These are phyloP conservation scores for Micromonas pusilla DNA, from an alignment of 139 green algal genomes.

Conservation along the genomic window DNA sequence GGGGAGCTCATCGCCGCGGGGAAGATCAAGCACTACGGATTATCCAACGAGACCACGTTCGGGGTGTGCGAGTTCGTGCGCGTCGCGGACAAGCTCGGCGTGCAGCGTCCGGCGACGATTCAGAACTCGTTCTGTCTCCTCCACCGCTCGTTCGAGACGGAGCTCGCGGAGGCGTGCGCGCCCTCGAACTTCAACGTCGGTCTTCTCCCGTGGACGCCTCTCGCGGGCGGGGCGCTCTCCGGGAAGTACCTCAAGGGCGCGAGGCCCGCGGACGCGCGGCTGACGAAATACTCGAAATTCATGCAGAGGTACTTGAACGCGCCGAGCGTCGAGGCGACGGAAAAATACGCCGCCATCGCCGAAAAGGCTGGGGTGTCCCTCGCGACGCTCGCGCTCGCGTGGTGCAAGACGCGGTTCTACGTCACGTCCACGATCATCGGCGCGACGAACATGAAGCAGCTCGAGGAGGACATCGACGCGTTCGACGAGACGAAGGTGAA, in stretches of 20 bases:
- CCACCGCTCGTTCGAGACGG: constrained; percentile 48
- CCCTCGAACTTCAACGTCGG: constrained; percentile 57
- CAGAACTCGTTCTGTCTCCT: constrained; percentile 70
- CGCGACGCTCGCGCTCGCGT: constrained; percentile 66
- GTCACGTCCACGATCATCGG: constrained; percentile 80
- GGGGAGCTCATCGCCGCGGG: constrained; percentile 44
- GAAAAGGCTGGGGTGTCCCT: constrained; percentile 45
- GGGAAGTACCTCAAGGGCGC: constrained; percentile 40
- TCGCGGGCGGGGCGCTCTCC: constrained; percentile 44
- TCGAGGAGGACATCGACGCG: constrained; percentile 60
- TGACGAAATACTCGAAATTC: constrained; percentile 33
- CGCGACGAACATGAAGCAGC: constrained; percentile 72
- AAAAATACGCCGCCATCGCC: constrained; percentile 59
- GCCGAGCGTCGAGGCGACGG: constrained; percentile 28
- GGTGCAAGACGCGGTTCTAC: constrained; percentile 59
- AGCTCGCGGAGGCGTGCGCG: constrained; percentile 57
- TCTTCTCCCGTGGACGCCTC: constrained; percentile 44
- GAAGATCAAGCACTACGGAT: constrained; percentile 72
- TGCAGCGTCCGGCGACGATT: constrained; percentile 59
- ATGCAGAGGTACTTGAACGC: constrained; percentile 27
- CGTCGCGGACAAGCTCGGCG: constrained; percentile 51
- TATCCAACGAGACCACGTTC: constrained; percentile 77
- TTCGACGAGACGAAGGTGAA: background rate
- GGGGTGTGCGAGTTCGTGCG: constrained; percentile 57
- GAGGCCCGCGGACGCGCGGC: constrained; percentile 23